Evolutionary conservation across 371 early-diverging fungal genomes (phyloP).

Genomic region (Mortierella polycephala): DNA sequence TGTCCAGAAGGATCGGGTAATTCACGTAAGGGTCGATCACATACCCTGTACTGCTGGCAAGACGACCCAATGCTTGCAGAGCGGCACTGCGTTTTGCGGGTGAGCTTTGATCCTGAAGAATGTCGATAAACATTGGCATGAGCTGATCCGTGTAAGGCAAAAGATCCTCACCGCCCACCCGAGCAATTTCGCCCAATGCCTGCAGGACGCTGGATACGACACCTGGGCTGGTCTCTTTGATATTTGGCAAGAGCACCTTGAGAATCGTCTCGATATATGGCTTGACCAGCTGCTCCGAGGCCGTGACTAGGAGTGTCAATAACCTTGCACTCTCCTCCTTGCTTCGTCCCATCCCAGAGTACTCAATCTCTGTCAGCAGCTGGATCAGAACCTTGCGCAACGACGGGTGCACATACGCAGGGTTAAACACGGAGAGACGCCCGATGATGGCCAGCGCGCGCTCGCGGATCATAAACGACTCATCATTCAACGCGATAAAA

Average conservation of each 20-base stretch:
- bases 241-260: constrained; percentile 84
- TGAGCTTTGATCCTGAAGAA: constrained; percentile 90
- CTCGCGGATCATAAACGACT: constrained; percentile 88
- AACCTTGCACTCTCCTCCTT: constrained; percentile 91
- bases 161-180: constrained; percentile 89
- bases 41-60: constrained; percentile 88
- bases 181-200: constrained; percentile 88
- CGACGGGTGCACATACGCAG: constrained; percentile 92
- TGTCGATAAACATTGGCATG: constrained; percentile 89
- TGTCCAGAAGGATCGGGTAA: constrained; percentile 86
- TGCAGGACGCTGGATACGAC: constrained; percentile 87
- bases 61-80: constrained; percentile 83
- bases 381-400: constrained; percentile 89
- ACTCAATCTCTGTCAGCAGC: constrained; percentile 93
- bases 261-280: constrained; percentile 93
- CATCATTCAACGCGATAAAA: constrained; percentile 93
- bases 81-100: constrained; percentile 89
- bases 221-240: constrained; percentile 80
- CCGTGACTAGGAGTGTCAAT: constrained; percentile 78
- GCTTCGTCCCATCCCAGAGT: constrained; percentile 80
- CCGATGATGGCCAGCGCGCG: constrained; percentile 89
- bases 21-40: constrained; percentile 93
- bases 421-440: constrained; percentile 85
- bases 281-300: constrained; percentile 83
- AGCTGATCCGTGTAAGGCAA: constrained; percentile 83